Percentiles rank a stretch among this genome's conserved stretches.
These are phyloP conservation scores for Stylosanthes scabra DNA, from an alignment of 331 rosid genomes.

Conservation along the genomic window DNA sequence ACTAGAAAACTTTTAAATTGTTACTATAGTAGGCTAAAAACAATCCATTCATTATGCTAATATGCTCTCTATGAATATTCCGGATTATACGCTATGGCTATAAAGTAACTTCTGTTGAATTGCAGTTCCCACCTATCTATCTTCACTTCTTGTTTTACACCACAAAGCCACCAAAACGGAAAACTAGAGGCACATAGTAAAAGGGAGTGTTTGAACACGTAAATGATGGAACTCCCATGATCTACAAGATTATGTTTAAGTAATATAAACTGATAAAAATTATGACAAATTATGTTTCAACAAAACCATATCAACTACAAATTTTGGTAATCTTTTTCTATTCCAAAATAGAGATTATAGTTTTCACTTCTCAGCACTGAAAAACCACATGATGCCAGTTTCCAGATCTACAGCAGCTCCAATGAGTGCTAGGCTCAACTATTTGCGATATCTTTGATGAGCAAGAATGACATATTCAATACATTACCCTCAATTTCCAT, in stretches of 20 bases:
- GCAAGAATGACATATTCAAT: neutral
- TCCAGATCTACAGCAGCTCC: slow-evolving; percentile 4
- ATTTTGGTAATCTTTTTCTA: neutral
- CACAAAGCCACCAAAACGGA: slow-evolving; percentile 1
- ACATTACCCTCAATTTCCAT: slow-evolving; percentile 11
- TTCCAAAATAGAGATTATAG: neutral
- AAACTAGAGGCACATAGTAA: slow-evolving; percentile 3
- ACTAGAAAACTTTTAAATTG: neutral
- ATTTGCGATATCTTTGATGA: neutral
- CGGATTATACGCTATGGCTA: slow-evolving; percentile 1
- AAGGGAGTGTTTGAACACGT: neutral
- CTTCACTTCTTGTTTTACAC: neutral
- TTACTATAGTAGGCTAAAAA: neutral
- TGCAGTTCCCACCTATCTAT: slow-evolving; percentile 2
- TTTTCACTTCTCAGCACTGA: slow-evolving; percentile 15
- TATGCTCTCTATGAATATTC: slow-evolving; percentile 20
- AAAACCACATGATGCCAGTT: slow-evolving; percentile 1
- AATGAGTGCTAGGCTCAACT: slow-evolving; percentile 7
- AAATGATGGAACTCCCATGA: slow-evolving; percentile 6
- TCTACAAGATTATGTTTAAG: slow-evolving; percentile 3
- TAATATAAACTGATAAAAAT: neutral
- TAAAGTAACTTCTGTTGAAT: slow-evolving; percentile 1
- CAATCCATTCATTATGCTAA: slow-evolving; percentile 6
- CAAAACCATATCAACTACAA: slow-evolving; percentile 12
- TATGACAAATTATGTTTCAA: slow-evolving; percentile 6